Conservation (phyloP, 116 monocot species). For the Cymodocea nodosa region DNA sequence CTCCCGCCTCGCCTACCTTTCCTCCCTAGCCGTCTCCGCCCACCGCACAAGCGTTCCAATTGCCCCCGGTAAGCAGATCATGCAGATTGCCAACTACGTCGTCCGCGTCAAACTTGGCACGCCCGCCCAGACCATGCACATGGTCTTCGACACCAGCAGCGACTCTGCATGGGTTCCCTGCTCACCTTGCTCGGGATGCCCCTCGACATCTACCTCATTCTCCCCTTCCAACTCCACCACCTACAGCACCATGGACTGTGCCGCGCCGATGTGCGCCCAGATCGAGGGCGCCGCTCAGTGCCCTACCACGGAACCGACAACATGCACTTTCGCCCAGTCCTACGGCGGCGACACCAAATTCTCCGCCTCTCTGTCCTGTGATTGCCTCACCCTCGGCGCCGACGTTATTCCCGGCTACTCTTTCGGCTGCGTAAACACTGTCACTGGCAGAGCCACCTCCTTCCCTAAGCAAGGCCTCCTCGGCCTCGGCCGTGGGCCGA, state of each 20-base stretch:
- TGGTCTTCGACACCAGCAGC: constrained; percentile 68
- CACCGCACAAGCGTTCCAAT: constrained; percentile 39
- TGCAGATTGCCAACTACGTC: constrained; percentile 66
- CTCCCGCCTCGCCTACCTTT: constrained; percentile 48
- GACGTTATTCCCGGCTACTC: constrained; percentile 27
- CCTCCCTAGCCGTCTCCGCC: constrained; percentile 13
- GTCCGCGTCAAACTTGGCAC: constrained; percentile 56
- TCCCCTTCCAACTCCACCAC: constrained; percentile 32
- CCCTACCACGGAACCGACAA: background rate
- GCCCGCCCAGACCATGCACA: constrained; percentile 55
- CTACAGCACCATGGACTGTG: constrained; percentile 23
- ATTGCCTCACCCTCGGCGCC: constrained; percentile 13
- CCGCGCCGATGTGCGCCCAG: constrained; percentile 27
- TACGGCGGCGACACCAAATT: constrained; percentile 34
- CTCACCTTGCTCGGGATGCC: constrained; percentile 45
- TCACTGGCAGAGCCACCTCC: constrained; percentile 18
- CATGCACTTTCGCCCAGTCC: constrained; percentile 30
- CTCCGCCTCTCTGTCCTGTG: constrained; percentile 11
- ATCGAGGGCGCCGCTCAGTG: constrained; percentile 25
- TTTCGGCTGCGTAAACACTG: constrained; percentile 52
- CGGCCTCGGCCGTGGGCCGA: constrained; percentile 53
- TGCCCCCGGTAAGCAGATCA: constrained; percentile 60
- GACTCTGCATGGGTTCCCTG: constrained; percentile 63
- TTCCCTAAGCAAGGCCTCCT: constrained; percentile 71
- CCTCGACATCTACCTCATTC: constrained; percentile 18